Percentiles rank a stretch among this genome's conserved stretches.
phyloP scores from a whole-genome alignment of 176 grass and related monocot genomes.

The Aegilops tauschii region DNA sequence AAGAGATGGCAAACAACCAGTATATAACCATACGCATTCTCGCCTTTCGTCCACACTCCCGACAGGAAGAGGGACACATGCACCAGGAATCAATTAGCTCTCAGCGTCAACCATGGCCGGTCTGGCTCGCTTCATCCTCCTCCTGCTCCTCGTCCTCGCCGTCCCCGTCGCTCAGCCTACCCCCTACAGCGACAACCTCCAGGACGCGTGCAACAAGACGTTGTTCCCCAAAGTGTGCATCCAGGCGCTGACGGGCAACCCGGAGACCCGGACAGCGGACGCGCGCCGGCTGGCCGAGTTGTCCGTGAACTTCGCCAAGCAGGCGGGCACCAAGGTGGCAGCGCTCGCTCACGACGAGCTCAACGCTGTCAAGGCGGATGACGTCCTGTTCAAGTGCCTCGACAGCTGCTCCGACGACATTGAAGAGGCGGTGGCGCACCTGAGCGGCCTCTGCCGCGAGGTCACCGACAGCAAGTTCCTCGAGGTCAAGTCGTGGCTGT shows the following conservation, averaged over 20 bases:
- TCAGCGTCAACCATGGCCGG: slow-evolving; percentile 8
- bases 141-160: slow-evolving; percentile 7
- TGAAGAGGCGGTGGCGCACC: slow-evolving; percentile 54
- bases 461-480: slow-evolving; percentile 44
- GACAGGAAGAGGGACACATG: not conserved
- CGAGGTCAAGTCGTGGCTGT: slow-evolving; percentile 36
- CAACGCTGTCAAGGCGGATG: not conserved
- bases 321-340: slow-evolving; percentile 33
- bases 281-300: slow-evolving; percentile 44
- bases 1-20: not conserved
- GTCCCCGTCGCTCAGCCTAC: not conserved
- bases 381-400: slow-evolving; percentile 22
- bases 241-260: slow-evolving; percentile 16
- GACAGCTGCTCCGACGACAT: slow-evolving; percentile 49
- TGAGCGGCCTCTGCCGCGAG: slow-evolving; percentile 40
- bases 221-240: slow-evolving; percentile 44
- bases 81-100: not conserved
- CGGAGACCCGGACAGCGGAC: slow-evolving; percentile 25
- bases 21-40: not conserved
- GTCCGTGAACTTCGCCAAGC: slow-evolving; percentile 21
- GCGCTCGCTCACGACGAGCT: slow-evolving; percentile 35
- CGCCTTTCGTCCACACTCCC: not conserved
- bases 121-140: not conserved
- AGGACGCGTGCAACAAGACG: slow-evolving; percentile 47
- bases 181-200: not conserved